Percentiles rank a stretch among this genome's conserved stretches.
phyloP scores from a whole-genome alignment of 1,139 yeast genomes.

The Diutina mesorugosa region DNA sequence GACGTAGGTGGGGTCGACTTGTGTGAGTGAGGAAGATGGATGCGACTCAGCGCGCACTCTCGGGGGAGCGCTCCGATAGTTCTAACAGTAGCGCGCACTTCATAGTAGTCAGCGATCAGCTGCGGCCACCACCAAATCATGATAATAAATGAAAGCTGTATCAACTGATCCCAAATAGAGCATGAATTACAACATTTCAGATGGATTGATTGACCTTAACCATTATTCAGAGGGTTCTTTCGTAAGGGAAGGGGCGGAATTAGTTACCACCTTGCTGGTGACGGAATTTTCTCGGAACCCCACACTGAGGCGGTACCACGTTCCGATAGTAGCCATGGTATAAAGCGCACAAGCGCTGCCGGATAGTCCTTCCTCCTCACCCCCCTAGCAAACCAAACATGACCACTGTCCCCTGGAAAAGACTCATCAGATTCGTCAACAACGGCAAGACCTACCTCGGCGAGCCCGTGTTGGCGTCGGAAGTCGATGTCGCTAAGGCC shows the following conservation, averaged over 20 bases:
- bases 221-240: no score
- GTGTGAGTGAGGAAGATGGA: no score
- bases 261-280: neutral
- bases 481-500: neutral
- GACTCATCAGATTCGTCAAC: slow-evolving; percentile 1
- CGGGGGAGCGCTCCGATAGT: no score
- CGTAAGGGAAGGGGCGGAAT: neutral
- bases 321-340: neutral
- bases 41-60: no score
- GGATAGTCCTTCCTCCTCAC: neutral
- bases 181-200: no score
- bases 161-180: no score
- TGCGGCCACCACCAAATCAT: no score
- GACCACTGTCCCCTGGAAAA: slow-evolving; percentile 1
- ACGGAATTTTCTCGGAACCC: neutral
- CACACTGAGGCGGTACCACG: neutral
- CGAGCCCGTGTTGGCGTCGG: neutral
- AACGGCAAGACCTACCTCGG: slow-evolving; percentile 1
- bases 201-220: no score
- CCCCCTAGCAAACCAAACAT: neutral
- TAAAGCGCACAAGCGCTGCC: neutral
- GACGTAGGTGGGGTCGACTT: no score
- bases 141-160: no score
- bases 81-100: no score
- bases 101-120: no score